These are phyloP conservation scores for Venturiaceae sp. DNA, from an alignment of 2,329 filamentous ascomycete species.

Conservation along the genomic window DNA sequence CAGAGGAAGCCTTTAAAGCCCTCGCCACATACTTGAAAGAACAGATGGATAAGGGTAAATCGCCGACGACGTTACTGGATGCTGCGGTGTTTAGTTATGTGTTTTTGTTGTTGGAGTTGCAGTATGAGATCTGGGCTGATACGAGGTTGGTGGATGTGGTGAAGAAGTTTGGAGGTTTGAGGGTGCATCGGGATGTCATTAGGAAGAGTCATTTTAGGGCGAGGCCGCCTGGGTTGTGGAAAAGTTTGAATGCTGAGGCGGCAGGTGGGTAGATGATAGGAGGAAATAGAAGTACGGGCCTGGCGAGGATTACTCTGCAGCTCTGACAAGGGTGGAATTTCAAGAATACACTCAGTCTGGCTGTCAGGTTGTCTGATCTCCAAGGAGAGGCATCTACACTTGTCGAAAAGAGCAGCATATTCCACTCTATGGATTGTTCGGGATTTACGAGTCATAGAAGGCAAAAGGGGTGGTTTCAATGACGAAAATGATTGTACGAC, in stretches of 20 bases:
- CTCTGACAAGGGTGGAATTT: neutral
- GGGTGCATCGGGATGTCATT: constrained; percentile 54
- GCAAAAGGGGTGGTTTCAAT: no score
- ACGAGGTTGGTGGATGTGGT: constrained; percentile 50
- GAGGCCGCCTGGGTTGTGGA: constrained; percentile 1
- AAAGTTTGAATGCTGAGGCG: neutral
- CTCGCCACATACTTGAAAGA: constrained; percentile 47
- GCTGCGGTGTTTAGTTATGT: constrained; percentile 86
- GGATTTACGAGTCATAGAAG: no score
- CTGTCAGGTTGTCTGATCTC: no score
- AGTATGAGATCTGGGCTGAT: constrained; percentile 47
- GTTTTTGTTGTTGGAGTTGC: constrained; percentile 61
- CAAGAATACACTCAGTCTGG: neutral
- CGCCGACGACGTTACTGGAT: constrained; percentile 66
- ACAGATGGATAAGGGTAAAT: constrained; percentile 52
- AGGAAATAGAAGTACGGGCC: neutral
- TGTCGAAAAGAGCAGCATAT: no score
- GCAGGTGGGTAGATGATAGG: neutral
- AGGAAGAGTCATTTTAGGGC: constrained; percentile 38
- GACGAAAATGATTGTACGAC: neutral
- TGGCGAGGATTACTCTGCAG: neutral
- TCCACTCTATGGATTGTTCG: no score
- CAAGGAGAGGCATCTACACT: no score
- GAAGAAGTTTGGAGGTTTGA: constrained; percentile 49
- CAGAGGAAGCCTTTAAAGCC: constrained; percentile 52